These are phyloP conservation scores for Rhododendron williamsianum DNA, from an alignment of 148 eudicot species.

Conservation along the genomic window DNA sequence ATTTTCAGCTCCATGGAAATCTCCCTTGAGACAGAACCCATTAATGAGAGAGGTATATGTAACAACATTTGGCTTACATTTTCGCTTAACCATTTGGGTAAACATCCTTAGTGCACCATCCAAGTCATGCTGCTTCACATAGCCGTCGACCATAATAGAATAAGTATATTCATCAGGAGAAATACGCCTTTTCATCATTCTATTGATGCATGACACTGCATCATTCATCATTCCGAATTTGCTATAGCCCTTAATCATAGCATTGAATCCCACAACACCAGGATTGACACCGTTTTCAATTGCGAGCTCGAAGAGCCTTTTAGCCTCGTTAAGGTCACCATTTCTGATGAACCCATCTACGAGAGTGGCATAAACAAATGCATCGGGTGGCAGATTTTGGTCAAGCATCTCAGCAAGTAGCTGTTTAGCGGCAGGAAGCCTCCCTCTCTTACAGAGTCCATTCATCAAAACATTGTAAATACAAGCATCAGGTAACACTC, in stretches of 20 bases:
- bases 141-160: constrained; percentile 84
- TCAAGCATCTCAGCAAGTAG: constrained; percentile 75
- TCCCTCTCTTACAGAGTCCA: constrained; percentile 68
- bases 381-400: constrained; percentile 60
- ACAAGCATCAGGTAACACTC: constrained; percentile 64
- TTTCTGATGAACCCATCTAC: constrained; percentile 71
- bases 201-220: constrained; percentile 50
- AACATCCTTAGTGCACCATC: constrained; percentile 50
- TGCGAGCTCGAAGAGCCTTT: constrained; percentile 50
- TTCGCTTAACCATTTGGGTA: constrained; percentile 46
- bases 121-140: constrained; percentile 66
- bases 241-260: constrained; percentile 85
- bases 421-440: constrained; percentile 53
- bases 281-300: constrained; percentile 46
- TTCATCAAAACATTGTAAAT: constrained; percentile 75
- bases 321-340: constrained; percentile 62
- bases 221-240: constrained; percentile 70
- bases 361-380: constrained; percentile 60
- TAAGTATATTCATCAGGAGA: constrained; percentile 73
- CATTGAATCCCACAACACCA: constrained; percentile 71
- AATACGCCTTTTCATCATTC: constrained; percentile 38
- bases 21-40: constrained; percentile 57
- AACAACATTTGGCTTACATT: constrained; percentile 71
- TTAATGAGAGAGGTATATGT: constrained; percentile 79
- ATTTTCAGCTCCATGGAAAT: constrained; percentile 44